Evolutionary conservation across 176 grass and related monocot species (phyloP), one percentile per base, ranked within the genome.

Genomic region (Oryza glumipatula): DNA sequence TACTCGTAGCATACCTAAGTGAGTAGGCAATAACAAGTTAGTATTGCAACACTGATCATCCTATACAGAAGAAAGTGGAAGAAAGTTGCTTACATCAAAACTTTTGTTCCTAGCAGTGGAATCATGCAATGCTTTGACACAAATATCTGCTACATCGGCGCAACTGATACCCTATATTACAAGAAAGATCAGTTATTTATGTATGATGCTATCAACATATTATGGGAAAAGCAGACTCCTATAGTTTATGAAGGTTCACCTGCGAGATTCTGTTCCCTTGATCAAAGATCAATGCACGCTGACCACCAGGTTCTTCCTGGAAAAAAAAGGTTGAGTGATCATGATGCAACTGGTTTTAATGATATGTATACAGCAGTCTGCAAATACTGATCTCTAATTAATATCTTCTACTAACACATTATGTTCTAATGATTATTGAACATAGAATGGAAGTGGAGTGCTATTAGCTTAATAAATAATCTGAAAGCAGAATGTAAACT

Each of bases 301-400:
- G 96, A 24, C 96, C 96, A 43, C 96, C 96, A 86, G 96, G 96
- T 92, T 99, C 96, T 94, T 99, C 96, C 96, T 99, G 88, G 13
- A 88, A 93, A 39, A 30, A 26, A 76, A 65, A 0, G 38, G 11
- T 46, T 32, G 7, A 75, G 12, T 67, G 78, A 36, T 48, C 19
- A 82, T 77, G 43, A 52, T 56, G 54, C 9, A 66, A 63, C 33
- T 16, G 56, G 41, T 47, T 86, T 68, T 36, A 67, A 33, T 60
- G 47, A 45, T 73, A 60, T 4, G 32, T 13, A 46, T 1, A 38
- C n/a, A 73, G n/a, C 60, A 68, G 60, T 28, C 72, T 5, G 35
- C 19, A 82, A 86, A 19, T 82, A 67, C 8, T 65, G n/a, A 10
- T 38, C 0, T 56, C 9, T 19, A 12, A 46, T 77, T 68, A 66